Evolutionary conservation across 2,329 filamentous ascomycete genomes (phyloP).

Genomic region (Colletotrichum musae): DNA sequence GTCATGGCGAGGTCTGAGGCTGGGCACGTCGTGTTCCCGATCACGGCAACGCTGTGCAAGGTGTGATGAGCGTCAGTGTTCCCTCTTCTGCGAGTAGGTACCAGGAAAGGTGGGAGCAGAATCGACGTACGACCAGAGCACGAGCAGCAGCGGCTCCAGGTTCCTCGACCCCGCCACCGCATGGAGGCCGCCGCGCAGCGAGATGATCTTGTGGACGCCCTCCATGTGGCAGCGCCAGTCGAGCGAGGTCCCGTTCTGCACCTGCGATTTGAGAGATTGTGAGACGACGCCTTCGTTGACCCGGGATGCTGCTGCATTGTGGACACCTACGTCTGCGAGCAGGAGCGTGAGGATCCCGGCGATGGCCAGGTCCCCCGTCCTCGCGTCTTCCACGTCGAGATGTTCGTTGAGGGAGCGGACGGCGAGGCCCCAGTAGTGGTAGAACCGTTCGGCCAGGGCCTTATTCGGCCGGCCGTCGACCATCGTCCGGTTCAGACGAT

Average conservation of each 20-base stretch:
- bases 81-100: not conserved
- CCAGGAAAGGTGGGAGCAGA: constrained; percentile 12
- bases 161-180: constrained; percentile 30
- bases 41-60: constrained; percentile 48
- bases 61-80: constrained; percentile 32
- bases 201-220: constrained; percentile 50
- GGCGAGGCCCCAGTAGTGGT: constrained; percentile 49
- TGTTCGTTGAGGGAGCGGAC: constrained; percentile 49
- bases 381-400: constrained; percentile 43
- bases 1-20: constrained; percentile 49
- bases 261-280: constrained; percentile 42
- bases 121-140: constrained; percentile 45
- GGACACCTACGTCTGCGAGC: constrained; percentile 51
- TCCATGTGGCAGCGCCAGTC: constrained; percentile 54
- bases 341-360: constrained; percentile 51
- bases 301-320: too few relatives aligned
- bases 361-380: constrained; percentile 47
- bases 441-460: constrained; percentile 46
- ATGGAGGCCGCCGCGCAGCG: constrained; percentile 51
- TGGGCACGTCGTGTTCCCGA: constrained; percentile 55
- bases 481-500: constrained; percentile 49
- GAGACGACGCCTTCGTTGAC: not conserved
- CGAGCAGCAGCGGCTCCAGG: constrained; percentile 46
- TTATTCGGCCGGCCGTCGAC: constrained; percentile 34
- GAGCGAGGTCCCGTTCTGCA: constrained; percentile 50